Conservation (phyloP, 441 rosid species). For the Adansonia madagascariensis region DNA sequence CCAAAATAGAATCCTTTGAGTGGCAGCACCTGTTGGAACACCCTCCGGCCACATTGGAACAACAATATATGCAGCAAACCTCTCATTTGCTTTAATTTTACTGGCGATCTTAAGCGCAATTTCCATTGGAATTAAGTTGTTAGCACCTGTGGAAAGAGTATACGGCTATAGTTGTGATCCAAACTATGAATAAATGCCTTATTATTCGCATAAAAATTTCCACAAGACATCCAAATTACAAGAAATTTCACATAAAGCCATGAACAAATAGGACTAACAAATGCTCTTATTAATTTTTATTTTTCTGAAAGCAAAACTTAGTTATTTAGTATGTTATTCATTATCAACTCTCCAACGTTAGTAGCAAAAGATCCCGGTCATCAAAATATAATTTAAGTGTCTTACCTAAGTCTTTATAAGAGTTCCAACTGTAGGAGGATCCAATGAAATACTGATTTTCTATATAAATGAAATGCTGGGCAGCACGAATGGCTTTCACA, state of each 20-base stretch:
- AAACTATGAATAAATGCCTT: background rate
- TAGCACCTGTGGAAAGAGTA: conserved; percentile 65
- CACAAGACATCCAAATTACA: background rate
- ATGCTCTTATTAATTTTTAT: background rate
- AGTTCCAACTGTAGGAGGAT: conserved; percentile 85
- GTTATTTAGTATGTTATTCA: background rate
- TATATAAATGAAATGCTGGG: conserved; percentile 94
- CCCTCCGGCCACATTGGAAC: conserved; percentile 99
- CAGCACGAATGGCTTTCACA: conserved; percentile 94
- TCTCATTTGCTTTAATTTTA: conserved; percentile 86
- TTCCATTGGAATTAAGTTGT: conserved; percentile 98
- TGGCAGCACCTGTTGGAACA: conserved; percentile 80
- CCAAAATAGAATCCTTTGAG: conserved; percentile 95
- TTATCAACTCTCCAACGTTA: background rate
- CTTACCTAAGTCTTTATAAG: conserved; percentile 79
- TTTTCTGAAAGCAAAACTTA: no score
- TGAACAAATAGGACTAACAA: conserved; percentile 5
- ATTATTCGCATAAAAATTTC: background rate
- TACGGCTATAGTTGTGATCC: background rate
- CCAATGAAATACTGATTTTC: conserved; percentile 99
- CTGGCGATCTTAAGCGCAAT: conserved; percentile 89
- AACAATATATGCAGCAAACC: conserved; percentile 93
- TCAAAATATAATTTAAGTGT: background rate
- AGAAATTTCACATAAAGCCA: background rate
- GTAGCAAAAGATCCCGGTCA: background rate